These are phyloP conservation scores for Solioccasus polychromus DNA, from an alignment of 768 basidiomycete genomes.

Conservation along the genomic window DNA sequence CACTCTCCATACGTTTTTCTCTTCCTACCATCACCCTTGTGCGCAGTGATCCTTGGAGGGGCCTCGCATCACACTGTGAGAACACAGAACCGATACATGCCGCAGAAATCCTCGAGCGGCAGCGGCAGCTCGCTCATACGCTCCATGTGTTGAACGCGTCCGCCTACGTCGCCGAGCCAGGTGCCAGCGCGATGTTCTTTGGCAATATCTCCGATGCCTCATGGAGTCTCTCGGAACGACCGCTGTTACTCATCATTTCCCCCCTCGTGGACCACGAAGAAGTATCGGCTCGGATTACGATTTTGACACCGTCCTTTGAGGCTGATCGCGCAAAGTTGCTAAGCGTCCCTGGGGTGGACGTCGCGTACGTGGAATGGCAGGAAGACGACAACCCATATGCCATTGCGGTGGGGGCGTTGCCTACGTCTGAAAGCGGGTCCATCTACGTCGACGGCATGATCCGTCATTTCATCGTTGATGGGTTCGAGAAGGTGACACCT, in stretches of 20 bases:
- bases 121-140: conserved; percentile 47
- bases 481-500: conserved; percentile 47
- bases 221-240: conserved; percentile 79
- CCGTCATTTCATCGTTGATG: conserved; percentile 64
- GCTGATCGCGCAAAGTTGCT: conserved; percentile 63
- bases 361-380: conserved; percentile 55
- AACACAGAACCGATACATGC: conserved; percentile 45
- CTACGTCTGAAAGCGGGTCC: conserved; percentile 26
- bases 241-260: conserved; percentile 65
- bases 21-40: background rate
- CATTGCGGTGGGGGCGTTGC: conserved; percentile 37
- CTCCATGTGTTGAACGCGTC: conserved; percentile 51
- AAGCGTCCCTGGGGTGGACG: conserved; percentile 44
- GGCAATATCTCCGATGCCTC: conserved; percentile 60
- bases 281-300: conserved; percentile 43
- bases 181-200: conserved; percentile 67
- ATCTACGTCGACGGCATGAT: conserved; percentile 62
- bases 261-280: conserved; percentile 32
- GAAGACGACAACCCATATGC: conserved; percentile 70
- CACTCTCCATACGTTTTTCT: background rate
- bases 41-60: conserved; percentile 18
- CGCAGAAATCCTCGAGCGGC: conserved; percentile 50
- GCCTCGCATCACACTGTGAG: conserved; percentile 43
- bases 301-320: conserved; percentile 81
- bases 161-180: conserved; percentile 79